Base-by-base conservation (phyloP, 495 filamentous ascomycete species). In the Talaromyces nanjingensis region DNA sequence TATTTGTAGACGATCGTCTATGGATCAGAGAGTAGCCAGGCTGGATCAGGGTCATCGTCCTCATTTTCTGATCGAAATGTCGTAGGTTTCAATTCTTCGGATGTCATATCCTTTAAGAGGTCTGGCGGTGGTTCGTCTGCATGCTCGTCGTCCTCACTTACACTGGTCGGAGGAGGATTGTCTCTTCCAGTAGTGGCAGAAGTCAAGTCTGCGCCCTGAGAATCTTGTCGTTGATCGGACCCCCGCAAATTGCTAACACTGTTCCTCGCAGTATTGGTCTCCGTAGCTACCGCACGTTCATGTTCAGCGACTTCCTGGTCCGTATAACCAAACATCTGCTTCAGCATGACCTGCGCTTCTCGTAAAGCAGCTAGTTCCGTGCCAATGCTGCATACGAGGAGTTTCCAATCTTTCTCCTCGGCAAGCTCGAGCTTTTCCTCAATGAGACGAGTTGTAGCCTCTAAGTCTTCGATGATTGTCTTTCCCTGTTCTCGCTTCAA, bases 331-430 rank as follows among this genome's bases (percentile, higher is more conserved):
- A 91, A 72, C 2, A 77, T 79, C 18, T 76, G 79, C 34, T 82
- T 74, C 58, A 98, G 76, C 65, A 96, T 81, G 2, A 75, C 75
- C 62, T 83, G 80, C 9, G 88, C 90, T 68, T 92, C 87, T 59
- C 74, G 79, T 60, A 97, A 85, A 7, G 96, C 93, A 67, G 93
- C 89, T 4, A 96, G 72, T 69, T 98, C 94, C 1, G 94, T 91
- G 4, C 92, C 89, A 64, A 97, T 87, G 63, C 90, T 92, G 63
- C 89, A 93, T 24, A 97, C 84, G 25, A 98, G 79, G 27, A 98
- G 74, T 47, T 90, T 97, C 94, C 94, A 98, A 6, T 86, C 83
- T 62, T 82, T 83, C 4, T 68, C 67, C 39, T 81, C 76, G n/a
- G 79, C 77, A 31, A 76, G 56, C 16, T 76, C 71, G 64, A 83